These are phyloP conservation scores for Exophiala bonariae DNA, from an alignment of 2,329 filamentous ascomycete genomes.

Conservation along the genomic window DNA sequence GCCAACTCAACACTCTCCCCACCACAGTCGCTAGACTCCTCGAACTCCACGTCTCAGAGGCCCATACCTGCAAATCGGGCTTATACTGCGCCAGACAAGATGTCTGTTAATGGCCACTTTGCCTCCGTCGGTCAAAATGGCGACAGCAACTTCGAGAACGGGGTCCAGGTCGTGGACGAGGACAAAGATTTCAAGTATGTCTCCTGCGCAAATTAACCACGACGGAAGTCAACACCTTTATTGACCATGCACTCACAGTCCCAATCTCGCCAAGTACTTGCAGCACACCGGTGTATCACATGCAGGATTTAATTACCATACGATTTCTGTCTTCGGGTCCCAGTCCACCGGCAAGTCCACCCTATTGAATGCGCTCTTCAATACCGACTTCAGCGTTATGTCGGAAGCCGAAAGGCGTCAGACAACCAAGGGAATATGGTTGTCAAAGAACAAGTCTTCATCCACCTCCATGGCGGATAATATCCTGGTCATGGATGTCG, in stretches of 20 bases:
- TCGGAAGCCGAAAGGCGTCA: slow-evolving; percentile 89
- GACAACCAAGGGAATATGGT: slow-evolving; percentile 99
- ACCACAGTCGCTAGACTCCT: slow-evolving; percentile 17
- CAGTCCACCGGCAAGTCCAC: slow-evolving; percentile 99
- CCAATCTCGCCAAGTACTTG: slow-evolving; percentile 79
- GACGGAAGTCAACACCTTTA: slow-evolving; percentile 12
- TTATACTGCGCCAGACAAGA: slow-evolving; percentile 36
- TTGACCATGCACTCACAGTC: slow-evolving; percentile 48
- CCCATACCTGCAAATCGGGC: slow-evolving; percentile 20
- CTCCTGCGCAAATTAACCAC: no score
- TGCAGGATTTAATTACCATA: slow-evolving; percentile 97
- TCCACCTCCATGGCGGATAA: slow-evolving; percentile 80
- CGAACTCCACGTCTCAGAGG: slow-evolving; percentile 12
- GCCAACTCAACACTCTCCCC: slow-evolving; percentile 21
- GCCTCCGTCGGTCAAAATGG: slow-evolving; percentile 41
- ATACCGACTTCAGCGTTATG: slow-evolving; percentile 97
- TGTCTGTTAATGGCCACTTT: slow-evolving; percentile 49
- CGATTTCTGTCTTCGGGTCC: slow-evolving; percentile 98
- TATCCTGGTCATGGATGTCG: slow-evolving; percentile 98
- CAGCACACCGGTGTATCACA: slow-evolving; percentile 75
- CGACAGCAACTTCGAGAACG: slow-evolving; percentile 70
- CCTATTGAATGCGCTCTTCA: slow-evolving; percentile 91
- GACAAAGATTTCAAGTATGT: slow-evolving; percentile 94
- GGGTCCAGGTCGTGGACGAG: slow-evolving; percentile 95
- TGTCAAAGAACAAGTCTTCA: slow-evolving; percentile 85